Base-by-base conservation (phyloP, 164 flowering plant species). In the Amborella trichopoda region DNA sequence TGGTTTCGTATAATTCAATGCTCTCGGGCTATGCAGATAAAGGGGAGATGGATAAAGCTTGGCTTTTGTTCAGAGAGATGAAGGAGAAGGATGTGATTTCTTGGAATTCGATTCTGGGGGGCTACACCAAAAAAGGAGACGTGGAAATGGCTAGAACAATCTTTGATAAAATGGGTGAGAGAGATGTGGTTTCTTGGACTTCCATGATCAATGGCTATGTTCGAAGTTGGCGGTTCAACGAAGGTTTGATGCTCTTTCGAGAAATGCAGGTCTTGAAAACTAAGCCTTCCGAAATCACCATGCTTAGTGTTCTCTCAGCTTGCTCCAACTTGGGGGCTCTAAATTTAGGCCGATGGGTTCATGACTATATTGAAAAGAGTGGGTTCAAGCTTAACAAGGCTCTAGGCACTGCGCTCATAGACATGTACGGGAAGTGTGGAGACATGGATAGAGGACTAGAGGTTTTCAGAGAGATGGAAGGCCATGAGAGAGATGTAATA, bases 161-260 rank as follows among this genome's bases (percentile, higher is more conserved):
- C 22, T 88, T 84, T 50, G 58, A 57, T 1, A 2, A 44, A 23
- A 84, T 88, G 86, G 55, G 66, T 0, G 52, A 44, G 43, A 52
- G 60, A 33, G 89, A 84, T 68, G 75, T 81, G 5, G 73, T 75
- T 28, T 79, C 96, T 0, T 84, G 96, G 96, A 88, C 88, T 1
- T 73, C 72, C 66, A 34, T 80, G 26, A 60, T 88, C 44, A 74
- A 69, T 56, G 94, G 96, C 46, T 55, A n/a, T 20, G 21, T 12
- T 5, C 28, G 23, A 21, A 33, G 12, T 46, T 20, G 53, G 9
- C 46, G 40, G 13, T 49, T 38, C 32, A 38, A 40, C 48, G 37
- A 26, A 28, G 49, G 48, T 48, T 55, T 55, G 33, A 23, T 0
- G 2, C 33, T 56, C 19, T 56, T 56, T 49, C 53, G 32, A 9